Conservation (phyloP, 2,329 filamentous ascomycete genomes). For the Monilinia laxa region DNA sequence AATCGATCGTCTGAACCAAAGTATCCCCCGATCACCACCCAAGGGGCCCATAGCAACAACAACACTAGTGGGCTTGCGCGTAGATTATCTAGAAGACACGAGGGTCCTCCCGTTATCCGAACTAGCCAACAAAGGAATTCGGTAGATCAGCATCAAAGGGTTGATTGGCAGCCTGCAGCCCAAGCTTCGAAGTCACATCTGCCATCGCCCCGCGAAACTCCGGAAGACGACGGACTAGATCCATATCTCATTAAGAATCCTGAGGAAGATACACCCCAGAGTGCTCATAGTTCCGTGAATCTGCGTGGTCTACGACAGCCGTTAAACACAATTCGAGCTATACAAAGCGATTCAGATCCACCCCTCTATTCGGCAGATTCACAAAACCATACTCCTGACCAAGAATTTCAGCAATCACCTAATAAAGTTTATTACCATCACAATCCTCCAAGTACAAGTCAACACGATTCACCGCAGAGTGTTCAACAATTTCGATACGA, state of each 20-base stretch:
- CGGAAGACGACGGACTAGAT: slow-evolving; percentile 37
- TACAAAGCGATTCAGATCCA: slow-evolving; percentile 33
- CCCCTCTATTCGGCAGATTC: slow-evolving; percentile 36
- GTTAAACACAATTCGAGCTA: slow-evolving; percentile 36
- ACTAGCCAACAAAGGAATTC: slow-evolving; percentile 44
- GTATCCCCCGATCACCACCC: slow-evolving; percentile 25
- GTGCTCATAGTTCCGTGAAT: slow-evolving; percentile 18
- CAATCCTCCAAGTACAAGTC: slow-evolving; percentile 12
- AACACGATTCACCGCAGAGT: slow-evolving; percentile 27
- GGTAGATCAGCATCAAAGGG: slow-evolving; percentile 45
- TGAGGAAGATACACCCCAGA: slow-evolving; percentile 29
- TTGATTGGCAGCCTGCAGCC: slow-evolving; percentile 41
- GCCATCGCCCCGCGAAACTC: slow-evolving; percentile 37
- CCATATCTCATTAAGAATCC: slow-evolving; percentile 36
- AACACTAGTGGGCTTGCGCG: slow-evolving; percentile 52
- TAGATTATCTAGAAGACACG: slow-evolving; percentile 57
- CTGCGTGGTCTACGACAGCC: slow-evolving; percentile 20
- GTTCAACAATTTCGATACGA: slow-evolving; percentile 36
- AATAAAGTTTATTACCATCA: slow-evolving; percentile 16
- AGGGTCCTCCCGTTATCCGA: slow-evolving; percentile 46
- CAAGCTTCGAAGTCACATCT: slow-evolving; percentile 34
- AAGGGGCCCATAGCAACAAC: slow-evolving; percentile 47
- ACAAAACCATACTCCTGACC: slow-evolving; percentile 41
- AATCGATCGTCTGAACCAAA: slow-evolving; percentile 33
- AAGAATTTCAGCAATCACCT: slow-evolving; percentile 34